Base-by-base conservation (phyloP, 768 basidiomycete species). In the Scleroderma bovista region DNA sequence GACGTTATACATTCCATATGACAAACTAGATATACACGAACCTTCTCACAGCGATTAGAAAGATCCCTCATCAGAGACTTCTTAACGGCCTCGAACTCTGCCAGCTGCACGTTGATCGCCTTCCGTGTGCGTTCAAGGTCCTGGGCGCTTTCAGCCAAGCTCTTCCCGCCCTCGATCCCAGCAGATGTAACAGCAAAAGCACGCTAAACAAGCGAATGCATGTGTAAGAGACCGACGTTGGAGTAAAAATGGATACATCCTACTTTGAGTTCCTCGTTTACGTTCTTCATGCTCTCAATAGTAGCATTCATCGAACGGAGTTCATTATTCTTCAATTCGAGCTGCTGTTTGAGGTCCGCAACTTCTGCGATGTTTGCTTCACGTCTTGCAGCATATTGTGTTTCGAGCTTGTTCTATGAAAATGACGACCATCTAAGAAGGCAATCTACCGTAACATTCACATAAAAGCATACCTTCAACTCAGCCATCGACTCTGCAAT, bases 31-130 rank as follows among this genome's bases (percentile, higher is more conserved):
- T 16, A 44, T 52, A 31, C 36, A 58, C 70, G 54, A 47, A 91
- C 94, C 85, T 98, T 98, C 77, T 99, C 96, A 67, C 96, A 99
- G 24, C 96, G 93, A 69, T 99, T 97, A 74, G 97, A 95, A 59
- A 99, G 72, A 75, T 99, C 96, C 33, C 93, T 86, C 90, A 99
- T 96, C 54, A 99, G 80, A 43, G 90, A 95, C 75, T 96, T 95
- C 80, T 98, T 98, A 59, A 96, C 93, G 17, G 90, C 88, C 65
- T 99, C 96, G 68, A 99, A 99, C 65, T 99, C 96, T 52, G 94
- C 91, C 51, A 95, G 83, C 63, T 98, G 95, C n/a, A 93, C 88
- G 55, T 93, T 95, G 71, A 96, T 93, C 12, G 91, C 90, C 71
- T 96, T 97, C 57, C 96, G 83, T 40, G 91, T 93, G 50, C 95